Base-by-base conservation (phyloP, 768 basidiomycete species). In the Rhodotorula diobovata region DNA sequence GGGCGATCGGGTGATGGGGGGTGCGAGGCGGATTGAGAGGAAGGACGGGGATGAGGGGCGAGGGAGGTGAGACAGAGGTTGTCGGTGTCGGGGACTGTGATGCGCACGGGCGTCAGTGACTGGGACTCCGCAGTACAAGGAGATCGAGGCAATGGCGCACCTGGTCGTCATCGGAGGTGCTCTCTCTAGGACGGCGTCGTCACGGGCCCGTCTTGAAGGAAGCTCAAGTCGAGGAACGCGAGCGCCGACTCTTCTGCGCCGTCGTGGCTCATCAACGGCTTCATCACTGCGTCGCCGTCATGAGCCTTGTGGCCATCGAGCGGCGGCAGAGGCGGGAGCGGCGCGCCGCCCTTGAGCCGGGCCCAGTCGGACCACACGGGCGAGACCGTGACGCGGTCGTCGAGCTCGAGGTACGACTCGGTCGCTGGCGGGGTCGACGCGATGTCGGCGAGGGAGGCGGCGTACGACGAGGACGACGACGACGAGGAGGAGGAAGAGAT, bases 371-470 rank as follows among this genome's bases (percentile, higher is more conserved):
- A 50, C 70, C 70, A 71, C 5, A 62, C 64, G 45, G 61, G 46
- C 46, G 30, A 61, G 25, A 70, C 28, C 11, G 16, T 48, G 37
- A 62, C 35, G 41, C 41, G 41, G 30, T 65, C 69, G 60, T 65
- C 63, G 54, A 71, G 61, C 23, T 62, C 61, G 64, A 70, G 63
- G 65, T 66, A 66, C 46, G 65, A 66, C 48, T 66, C 65, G 65
- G 57, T 18, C 9, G 65, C 45, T 1, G 56, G 56, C 46, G 65
- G 65, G 12, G 56, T 58, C 56, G 56, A 66, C 18, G 65, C 58
- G 56, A n/a, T 45, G 57, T 66, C 65, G 57, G 25, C 63, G 20
- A 15, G 39, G 21, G 53, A 11, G 28, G 18, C 41, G 41, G 41
- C 41, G 41, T 43, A 43, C 41, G 41, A 43, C 41, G 54, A 35